Base-by-base conservation (phyloP, 768 basidiomycete genomes). In the Pholiota conissans region DNA sequence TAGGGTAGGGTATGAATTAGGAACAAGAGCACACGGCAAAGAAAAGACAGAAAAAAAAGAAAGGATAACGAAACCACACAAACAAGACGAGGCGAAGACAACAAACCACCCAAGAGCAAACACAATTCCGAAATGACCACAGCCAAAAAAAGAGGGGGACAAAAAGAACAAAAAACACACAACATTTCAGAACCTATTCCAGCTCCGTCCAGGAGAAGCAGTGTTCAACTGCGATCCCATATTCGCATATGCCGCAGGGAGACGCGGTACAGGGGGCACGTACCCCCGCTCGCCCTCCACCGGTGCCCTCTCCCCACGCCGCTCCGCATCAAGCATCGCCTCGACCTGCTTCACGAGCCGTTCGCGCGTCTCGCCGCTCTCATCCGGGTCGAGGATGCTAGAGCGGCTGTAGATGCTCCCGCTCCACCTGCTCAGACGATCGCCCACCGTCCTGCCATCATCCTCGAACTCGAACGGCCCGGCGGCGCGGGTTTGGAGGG, bases 381-480 rank as follows among this genome's bases (percentile, higher is more conserved):
- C 76, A 29, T 82, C 79, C 20, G 72, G 67, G 60, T 86, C 84
- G 65, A 86, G 56, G 52, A 86, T 72, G 60, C 83, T 84, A 47
- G 71, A 68, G 6, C 82, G 79, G 59, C 79, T 79, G 64, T 84
- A 80, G 49, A 79, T 69, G 22, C 76, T 77, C 59, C 69, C 76
- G 51, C 77, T 80, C 71, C 76, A 80, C 49, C 77, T 74, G 57
- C 74, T 76, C 18, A 67, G 72, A 14, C 73, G 70, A 65, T 58
- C 69, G 61, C 57, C 68, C 49, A 54, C 58, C 58, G 64, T 72
- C 58, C 45, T 67, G 61, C 52, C 61, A 40, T 63, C 59, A 49
- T 72, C 70, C n/a, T 69, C 67, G 47, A 78, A 77, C 49, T 30
- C 49, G 30, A 50, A 26, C 22, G n/a, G 10, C 9, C 20, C 51